phyloP scores from a whole-genome alignment of 192 early-diverging fungal genomes.

The Backusella mclennaniae region DNA sequence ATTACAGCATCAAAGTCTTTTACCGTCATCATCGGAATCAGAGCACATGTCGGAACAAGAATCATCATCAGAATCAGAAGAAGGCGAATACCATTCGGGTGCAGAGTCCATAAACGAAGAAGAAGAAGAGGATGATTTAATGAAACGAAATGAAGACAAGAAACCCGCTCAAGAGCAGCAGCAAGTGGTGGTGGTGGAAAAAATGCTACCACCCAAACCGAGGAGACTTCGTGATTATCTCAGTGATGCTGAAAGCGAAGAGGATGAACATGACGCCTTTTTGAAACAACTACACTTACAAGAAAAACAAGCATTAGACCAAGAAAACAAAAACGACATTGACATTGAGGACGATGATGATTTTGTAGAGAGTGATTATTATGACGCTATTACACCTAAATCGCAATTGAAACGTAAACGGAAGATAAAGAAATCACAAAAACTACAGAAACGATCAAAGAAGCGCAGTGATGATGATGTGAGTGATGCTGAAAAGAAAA shows the following conservation, averaged over 20 bases:
- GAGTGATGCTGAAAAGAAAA: background rate
- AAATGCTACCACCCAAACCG: conserved; percentile 9
- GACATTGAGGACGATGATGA: conserved; percentile 1
- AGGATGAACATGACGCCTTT: conserved; percentile 44
- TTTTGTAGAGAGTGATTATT: conserved; percentile 21
- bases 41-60: background rate
- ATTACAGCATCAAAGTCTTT: background rate
- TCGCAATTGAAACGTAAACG: background rate
- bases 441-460: conserved; percentile 1
- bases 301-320: conserved; percentile 20
- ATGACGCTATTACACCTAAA: background rate
- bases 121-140: background rate
- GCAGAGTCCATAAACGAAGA: conserved; percentile 21
- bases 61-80: conserved; percentile 23
- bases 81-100: conserved; percentile 32
- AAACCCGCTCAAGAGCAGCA: background rate
- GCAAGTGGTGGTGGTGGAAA: background rate
- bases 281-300: conserved; percentile 45
- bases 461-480: conserved; percentile 1
- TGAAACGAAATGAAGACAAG: background rate
- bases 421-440: background rate
- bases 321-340: background rate
- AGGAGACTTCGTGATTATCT: conserved; percentile 49
- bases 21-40: background rate
- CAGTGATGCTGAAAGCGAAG: conserved; percentile 42